A percentile compares a stretch with the other conserved stretches of the same genome.
Conservation (phyloP, 441 rosid species). For the Pelargonium australe region DNA sequence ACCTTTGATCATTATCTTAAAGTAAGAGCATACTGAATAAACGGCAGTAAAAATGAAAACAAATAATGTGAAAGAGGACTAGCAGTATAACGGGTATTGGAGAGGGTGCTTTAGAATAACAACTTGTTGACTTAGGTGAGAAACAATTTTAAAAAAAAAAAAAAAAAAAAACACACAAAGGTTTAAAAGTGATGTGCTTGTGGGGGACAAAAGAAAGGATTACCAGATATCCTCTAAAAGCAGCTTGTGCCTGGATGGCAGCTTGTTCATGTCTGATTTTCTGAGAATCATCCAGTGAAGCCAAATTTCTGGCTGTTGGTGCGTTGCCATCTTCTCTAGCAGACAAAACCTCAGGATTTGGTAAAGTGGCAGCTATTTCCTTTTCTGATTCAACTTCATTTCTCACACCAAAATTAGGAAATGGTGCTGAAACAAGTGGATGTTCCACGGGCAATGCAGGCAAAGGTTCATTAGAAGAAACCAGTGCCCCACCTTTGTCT, state of each 20-base stretch:
- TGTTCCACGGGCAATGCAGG: slow-evolving; percentile 29
- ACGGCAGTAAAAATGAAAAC: neutral
- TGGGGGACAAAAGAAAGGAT: slow-evolving; percentile 14
- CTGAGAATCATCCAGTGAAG: slow-evolving; percentile 38
- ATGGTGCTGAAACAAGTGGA: slow-evolving; percentile 28
- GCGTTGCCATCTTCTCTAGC: slow-evolving; percentile 24
- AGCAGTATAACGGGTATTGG: no score
- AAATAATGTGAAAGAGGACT: neutral
- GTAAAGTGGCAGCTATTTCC: slow-evolving; percentile 24
- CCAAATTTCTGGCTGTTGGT: slow-evolving; percentile 17
- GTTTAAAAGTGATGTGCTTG: neutral
- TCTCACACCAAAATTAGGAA: slow-evolving; percentile 24
- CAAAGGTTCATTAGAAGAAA: slow-evolving; percentile 15
- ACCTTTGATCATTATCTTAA: neutral
- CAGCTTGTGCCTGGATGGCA: slow-evolving; percentile 65
- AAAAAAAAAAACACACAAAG: neutral
- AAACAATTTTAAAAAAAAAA: neutral
- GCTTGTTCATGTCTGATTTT: slow-evolving; percentile 46
- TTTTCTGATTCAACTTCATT: slow-evolving; percentile 27
- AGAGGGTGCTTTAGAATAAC: no score
- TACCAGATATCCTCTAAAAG: slow-evolving; percentile 78
- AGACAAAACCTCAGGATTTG: slow-evolving; percentile 28
- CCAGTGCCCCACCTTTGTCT: slow-evolving; percentile 6
- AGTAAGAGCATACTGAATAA: neutral
- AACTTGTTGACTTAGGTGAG: neutral